Conservation (phyloP, 768 basidiomycete genomes). For the Pleurotus tuoliensis region DNA sequence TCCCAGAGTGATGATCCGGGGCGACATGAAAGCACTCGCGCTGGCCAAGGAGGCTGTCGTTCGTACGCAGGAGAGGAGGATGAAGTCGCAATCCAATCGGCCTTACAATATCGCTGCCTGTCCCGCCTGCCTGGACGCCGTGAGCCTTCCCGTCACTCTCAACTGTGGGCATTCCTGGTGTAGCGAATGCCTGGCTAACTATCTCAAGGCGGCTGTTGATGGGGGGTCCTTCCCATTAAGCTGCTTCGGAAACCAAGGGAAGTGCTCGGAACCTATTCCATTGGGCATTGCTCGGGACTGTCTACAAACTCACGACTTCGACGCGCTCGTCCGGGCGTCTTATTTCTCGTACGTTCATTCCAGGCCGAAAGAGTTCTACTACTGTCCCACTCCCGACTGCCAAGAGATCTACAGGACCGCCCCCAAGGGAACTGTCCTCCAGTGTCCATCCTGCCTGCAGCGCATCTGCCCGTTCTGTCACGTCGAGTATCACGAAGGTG, state of each 20-base stretch:
- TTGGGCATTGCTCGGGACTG: slow-evolving; percentile 45
- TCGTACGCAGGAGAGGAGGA: slow-evolving; percentile 23
- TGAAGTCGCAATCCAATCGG: slow-evolving; percentile 8
- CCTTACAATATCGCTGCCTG: slow-evolving; percentile 33
- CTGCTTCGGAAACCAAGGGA: slow-evolving; percentile 64
- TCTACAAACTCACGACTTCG: slow-evolving; percentile 49
- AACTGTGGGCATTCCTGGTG: slow-evolving; percentile 71
- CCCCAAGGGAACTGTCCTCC: slow-evolving; percentile 38
- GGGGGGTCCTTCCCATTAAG: slow-evolving; percentile 64
- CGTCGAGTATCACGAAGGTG: slow-evolving; percentile 58
- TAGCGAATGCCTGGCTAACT: slow-evolving; percentile 53
- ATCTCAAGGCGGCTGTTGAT: slow-evolving; percentile 54
- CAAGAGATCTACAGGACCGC: slow-evolving; percentile 63
- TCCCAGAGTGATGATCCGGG: slow-evolving; percentile 50
- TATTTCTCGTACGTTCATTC: slow-evolving; percentile 59
- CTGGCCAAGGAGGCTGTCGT: slow-evolving; percentile 39
- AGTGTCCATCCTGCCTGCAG: slow-evolving; percentile 52
- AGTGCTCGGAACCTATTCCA: slow-evolving; percentile 55
- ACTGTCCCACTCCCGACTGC: slow-evolving; percentile 81
- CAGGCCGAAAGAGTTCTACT: slow-evolving; percentile 58
- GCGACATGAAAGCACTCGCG: slow-evolving; percentile 41
- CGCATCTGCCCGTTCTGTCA: slow-evolving; percentile 54
- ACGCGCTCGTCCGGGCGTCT: slow-evolving; percentile 52
- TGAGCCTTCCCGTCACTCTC: slow-evolving; percentile 47
- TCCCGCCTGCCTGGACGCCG: slow-evolving; percentile 67